These are phyloP conservation scores for Gnomoniopsis smithogilvyi DNA, from an alignment of 2,329 filamentous ascomycete genomes.

Conservation along the genomic window DNA sequence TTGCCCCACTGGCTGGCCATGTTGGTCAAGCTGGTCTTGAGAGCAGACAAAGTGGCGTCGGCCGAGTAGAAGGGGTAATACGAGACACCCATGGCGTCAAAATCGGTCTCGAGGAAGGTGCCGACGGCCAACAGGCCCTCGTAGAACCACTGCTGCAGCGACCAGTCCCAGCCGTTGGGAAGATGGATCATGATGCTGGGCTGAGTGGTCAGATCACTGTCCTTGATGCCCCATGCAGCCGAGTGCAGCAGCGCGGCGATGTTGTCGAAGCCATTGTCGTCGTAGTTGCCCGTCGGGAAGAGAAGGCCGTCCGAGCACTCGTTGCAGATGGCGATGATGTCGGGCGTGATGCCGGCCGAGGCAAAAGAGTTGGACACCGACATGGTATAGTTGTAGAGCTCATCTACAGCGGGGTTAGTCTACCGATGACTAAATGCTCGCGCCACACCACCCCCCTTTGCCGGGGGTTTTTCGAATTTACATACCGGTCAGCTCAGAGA, in stretches of 20 bases:
- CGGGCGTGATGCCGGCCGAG: slow-evolving; percentile 48
- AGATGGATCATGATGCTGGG: slow-evolving; percentile 73
- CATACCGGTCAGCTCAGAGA: slow-evolving; percentile 56
- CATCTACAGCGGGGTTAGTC: neutral
- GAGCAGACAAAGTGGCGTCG: slow-evolving; percentile 53
- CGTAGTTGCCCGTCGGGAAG: slow-evolving; percentile 54
- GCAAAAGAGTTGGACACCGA: slow-evolving; percentile 60
- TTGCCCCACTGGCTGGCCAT: slow-evolving; percentile 63
- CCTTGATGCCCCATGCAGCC: slow-evolving; percentile 61
- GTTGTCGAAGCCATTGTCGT: slow-evolving; percentile 51
- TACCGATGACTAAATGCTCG: neutral
- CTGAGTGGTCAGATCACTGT: slow-evolving; percentile 51
- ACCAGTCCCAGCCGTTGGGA: slow-evolving; percentile 73
- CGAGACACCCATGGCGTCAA: slow-evolving; percentile 69
- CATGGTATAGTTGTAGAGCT: slow-evolving; percentile 66
- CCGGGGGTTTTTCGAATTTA: neutral
- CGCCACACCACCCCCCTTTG: neutral
- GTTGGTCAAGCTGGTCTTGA: slow-evolving; percentile 54
- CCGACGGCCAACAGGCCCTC: slow-evolving; percentile 51
- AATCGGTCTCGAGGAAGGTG: slow-evolving; percentile 50
- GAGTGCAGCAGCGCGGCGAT: slow-evolving; percentile 63
- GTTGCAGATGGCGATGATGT: slow-evolving; percentile 69
- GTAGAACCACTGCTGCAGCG: slow-evolving; percentile 60
- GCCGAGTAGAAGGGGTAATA: slow-evolving; percentile 71
- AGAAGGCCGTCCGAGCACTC: slow-evolving; percentile 68